Evolutionary conservation across 2,329 filamentous ascomycete species (phyloP).

Genomic region (Fusarium palustre): DNA sequence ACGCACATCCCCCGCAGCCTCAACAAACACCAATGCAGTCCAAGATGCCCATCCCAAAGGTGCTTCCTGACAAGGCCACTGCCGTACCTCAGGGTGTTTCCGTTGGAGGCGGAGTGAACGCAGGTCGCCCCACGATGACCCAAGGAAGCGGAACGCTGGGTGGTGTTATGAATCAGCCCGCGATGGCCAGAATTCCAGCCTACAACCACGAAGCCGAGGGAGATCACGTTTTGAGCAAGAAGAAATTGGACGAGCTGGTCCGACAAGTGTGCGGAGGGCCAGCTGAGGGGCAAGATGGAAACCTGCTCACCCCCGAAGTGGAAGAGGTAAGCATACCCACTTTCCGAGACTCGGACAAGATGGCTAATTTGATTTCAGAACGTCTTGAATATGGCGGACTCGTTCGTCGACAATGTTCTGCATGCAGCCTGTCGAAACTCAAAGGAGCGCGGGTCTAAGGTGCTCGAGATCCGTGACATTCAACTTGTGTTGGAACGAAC

Average conservation of each 20-base stretch:
- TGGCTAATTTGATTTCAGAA: conserved; percentile 66
- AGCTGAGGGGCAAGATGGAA: conserved; percentile 77
- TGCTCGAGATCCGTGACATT: conserved; percentile 88
- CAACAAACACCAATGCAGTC: conserved; percentile 59
- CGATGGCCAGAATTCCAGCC: conserved; percentile 81
- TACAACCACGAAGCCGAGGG: conserved; percentile 93
- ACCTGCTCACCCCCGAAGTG: conserved; percentile 87
- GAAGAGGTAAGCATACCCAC: conserved; percentile 78
- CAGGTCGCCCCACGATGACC: conserved; percentile 83
- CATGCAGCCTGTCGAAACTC: conserved; percentile 89
- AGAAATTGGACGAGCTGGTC: conserved; percentile 95
- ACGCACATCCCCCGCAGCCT: conserved; percentile 61
- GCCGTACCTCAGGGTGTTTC: conserved; percentile 78
- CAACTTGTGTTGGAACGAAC: conserved; percentile 85
- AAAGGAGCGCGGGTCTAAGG: conserved; percentile 90
- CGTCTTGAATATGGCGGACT: conserved; percentile 88
- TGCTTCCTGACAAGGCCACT: conserved; percentile 74
- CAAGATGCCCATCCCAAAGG: conserved; percentile 87
- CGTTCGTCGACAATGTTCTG: conserved; percentile 93
- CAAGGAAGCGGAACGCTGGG: conserved; percentile 81
- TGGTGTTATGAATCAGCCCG: conserved; percentile 88
- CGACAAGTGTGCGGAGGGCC: conserved; percentile 90
- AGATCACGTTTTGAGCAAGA: conserved; percentile 94
- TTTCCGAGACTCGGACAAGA: not conserved
- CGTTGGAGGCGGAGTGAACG: conserved; percentile 70